Conservation (phyloP, 176 grass and related monocot species). For the Cenchrus americanus region DNA sequence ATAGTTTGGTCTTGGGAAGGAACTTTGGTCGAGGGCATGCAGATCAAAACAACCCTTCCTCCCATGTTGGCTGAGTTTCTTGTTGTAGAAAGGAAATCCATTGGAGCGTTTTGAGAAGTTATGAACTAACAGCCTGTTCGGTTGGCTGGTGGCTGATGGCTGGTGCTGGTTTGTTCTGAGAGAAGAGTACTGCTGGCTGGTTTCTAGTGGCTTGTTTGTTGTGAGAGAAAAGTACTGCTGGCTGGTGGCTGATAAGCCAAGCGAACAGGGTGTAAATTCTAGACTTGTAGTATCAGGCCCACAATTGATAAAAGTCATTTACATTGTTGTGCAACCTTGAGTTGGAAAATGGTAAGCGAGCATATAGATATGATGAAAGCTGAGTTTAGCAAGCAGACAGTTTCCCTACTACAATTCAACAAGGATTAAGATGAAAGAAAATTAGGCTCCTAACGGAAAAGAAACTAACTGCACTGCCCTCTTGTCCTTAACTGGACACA, state of each 20-base stretch:
- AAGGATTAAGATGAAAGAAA: conserved; percentile 1
- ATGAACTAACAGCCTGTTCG: too few relatives aligned
- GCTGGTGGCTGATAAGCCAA: too few relatives aligned
- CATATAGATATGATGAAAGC: conserved; percentile 33
- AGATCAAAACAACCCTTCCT: conserved; percentile 29
- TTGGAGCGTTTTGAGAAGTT: neutral
- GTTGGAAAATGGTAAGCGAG: neutral
- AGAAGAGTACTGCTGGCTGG: too few relatives aligned
- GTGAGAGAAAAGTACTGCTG: too few relatives aligned
- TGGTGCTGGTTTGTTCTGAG: too few relatives aligned
- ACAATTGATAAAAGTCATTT: neutral
- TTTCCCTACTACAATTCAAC: neutral
- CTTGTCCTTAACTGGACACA: neutral
- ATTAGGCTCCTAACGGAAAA: neutral
- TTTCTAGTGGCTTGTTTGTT: too few relatives aligned
- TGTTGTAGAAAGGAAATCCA: neutral
- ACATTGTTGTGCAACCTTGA: neutral
- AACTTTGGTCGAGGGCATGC: neutral
- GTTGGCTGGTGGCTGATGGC: too few relatives aligned
- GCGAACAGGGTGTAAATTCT: too few relatives aligned
- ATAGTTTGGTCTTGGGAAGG: neutral
- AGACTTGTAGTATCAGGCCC: neutral
- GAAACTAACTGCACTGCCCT: too few relatives aligned
- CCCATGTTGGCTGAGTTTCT: neutral
- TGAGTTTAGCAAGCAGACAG: neutral